Evolutionary conservation across 2,329 filamentous ascomycete species (phyloP).

Genomic region (Sphaceloma murrayae): DNA sequence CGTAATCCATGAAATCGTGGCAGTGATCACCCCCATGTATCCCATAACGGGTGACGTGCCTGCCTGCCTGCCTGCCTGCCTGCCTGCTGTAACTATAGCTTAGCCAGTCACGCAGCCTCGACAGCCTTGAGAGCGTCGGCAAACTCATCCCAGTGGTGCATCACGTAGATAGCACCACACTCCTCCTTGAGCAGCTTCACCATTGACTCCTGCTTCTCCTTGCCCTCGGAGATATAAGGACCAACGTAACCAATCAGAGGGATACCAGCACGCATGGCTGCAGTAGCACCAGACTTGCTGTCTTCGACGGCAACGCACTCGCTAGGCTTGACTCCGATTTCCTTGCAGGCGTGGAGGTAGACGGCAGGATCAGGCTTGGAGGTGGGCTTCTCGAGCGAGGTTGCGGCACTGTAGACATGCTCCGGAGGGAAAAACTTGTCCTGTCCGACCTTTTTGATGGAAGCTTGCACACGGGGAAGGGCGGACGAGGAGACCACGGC

Average conservation of each 20-base stretch:
- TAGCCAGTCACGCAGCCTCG: slow-evolving; percentile 27
- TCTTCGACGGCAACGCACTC: slow-evolving; percentile 81
- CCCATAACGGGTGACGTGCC: too few species aligned
- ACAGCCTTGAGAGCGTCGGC: slow-evolving; percentile 40
- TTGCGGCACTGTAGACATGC: slow-evolving; percentile 72
- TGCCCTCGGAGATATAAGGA: slow-evolving; percentile 59
- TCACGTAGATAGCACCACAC: slow-evolving; percentile 40
- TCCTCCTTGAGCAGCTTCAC: slow-evolving; percentile 40
- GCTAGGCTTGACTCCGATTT: slow-evolving; percentile 58
- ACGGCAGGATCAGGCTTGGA: slow-evolving; percentile 86
- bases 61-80: too few species aligned
- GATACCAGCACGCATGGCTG: slow-evolving; percentile 67
- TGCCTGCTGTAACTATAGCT: too few species aligned
- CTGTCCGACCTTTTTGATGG: slow-evolving; percentile 68
- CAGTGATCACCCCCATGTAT: too few species aligned
- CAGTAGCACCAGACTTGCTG: slow-evolving; percentile 73
- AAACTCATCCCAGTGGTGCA: slow-evolving; percentile 46
- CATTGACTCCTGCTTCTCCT: slow-evolving; percentile 48
- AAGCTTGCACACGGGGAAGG: slow-evolving; percentile 65
- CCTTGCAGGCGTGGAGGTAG: slow-evolving; percentile 68
- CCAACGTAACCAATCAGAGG: slow-evolving; percentile 78
- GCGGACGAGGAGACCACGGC: slow-evolving; percentile 76
- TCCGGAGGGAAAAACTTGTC: slow-evolving; percentile 69
- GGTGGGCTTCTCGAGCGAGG: slow-evolving; percentile 66
- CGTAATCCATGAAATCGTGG: too few species aligned